Base-by-base conservation (phyloP, 2,329 filamentous ascomycete genomes). In the Colletotrichum tropicale region DNA sequence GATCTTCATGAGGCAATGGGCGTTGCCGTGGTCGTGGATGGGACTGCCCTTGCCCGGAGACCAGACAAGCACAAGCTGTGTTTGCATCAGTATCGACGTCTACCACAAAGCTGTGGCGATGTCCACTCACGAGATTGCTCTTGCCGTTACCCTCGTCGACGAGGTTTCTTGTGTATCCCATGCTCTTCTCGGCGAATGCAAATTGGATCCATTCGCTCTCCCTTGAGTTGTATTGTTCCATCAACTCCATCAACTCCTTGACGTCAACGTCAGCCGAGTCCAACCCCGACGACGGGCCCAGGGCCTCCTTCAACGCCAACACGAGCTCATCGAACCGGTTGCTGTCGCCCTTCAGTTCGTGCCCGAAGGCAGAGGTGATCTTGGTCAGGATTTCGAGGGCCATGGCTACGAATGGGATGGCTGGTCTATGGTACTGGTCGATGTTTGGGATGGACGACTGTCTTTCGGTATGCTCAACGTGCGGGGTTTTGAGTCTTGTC, bases 1-100 rank as follows among this genome's bases (percentile, higher is more conserved):
- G 78, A 96, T 93, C 88, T 94, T 98, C 95, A 98, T 98, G 80
- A 98, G 88, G 85, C 96, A 98, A 83, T 98, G 96, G 52, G 96
- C 95, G 77, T 96, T 95, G 82, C 93, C 93, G 84, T 95, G 94
- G 83, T 98, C 96, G 82, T 98, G 96, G 82, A 98, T 95, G 13
- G 94, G 93, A 80, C 94, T 96, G 48, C 91, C 91, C 85, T 95
- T 95, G 67, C 94, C 94, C 1, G 96, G 96, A 18, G 93, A 93
- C 96, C 96, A 98, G 52, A 98, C 96, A 55, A 98, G 91, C 64
- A 98, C 91, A 77, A 98, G 91, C 94, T 96, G 83, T 80, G 67
- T 55, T 13, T 18, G 60, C 8, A 32, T 76, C 58, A 76, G 55
- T 78, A 78, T 68, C 71, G 74, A 74, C 78, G 74, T 80, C 75